A percentile compares a stretch with the other conserved stretches of the same genome.
Conservation (phyloP, 2,329 filamentous ascomycete species). For the Raffaelea ambrosiae region DNA sequence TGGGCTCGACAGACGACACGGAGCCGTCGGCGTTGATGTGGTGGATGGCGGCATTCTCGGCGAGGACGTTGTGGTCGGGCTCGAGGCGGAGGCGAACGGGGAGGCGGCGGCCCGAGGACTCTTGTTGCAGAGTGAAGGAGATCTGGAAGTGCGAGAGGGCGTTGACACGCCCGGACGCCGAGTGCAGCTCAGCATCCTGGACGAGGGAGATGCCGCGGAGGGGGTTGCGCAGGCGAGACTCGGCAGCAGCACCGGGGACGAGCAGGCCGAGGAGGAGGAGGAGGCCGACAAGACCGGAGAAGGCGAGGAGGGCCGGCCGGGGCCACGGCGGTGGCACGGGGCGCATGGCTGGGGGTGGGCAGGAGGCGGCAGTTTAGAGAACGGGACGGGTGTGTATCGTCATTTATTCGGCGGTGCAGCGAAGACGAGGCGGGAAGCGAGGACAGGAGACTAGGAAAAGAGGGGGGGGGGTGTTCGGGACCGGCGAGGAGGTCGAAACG, state of each 20-base stretch:
- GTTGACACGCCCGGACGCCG: constrained; percentile 69
- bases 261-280: constrained; percentile 3
- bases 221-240: constrained; percentile 68
- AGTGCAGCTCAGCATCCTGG: constrained; percentile 68
- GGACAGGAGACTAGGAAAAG: neutral
- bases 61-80: constrained; percentile 85
- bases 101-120: constrained; percentile 41
- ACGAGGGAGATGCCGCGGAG: constrained; percentile 65
- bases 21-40: constrained; percentile 66
- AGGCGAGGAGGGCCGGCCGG: too few species aligned
- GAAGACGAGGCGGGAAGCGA: too few species aligned
- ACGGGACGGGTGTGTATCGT: too few species aligned
- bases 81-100: constrained; percentile 72
- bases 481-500: too few species aligned
- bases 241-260: constrained; percentile 34
- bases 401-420: too few species aligned
- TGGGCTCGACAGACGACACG: constrained; percentile 54
- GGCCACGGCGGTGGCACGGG: neutral
- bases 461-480: too few species aligned
- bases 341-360: too few species aligned
- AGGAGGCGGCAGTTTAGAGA: neutral
- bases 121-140: constrained; percentile 65
- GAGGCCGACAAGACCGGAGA: neutral
- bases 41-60: constrained; percentile 64
- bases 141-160: constrained; percentile 79